Base-by-base conservation (phyloP, 352 stramenopile species). In the Peronospora belbahrii region DNA sequence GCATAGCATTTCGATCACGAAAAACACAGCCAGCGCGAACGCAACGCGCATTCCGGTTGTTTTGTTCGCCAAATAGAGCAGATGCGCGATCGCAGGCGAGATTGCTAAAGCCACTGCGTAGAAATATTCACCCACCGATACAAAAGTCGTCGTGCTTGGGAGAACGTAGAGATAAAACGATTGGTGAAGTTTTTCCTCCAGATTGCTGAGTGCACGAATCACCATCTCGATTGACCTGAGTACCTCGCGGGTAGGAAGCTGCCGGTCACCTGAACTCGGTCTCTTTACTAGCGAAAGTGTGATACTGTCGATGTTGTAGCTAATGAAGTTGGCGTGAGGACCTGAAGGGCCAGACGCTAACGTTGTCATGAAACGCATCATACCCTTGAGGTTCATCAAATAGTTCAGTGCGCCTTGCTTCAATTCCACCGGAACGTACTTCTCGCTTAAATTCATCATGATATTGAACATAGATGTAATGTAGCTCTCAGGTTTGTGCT, bases 141-240 rank as follows among this genome's bases (percentile, higher is more conserved):
- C 75, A 48, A 95, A 95, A 2, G 80, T 71, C 7, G 50, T 57
- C 14, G 75, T 68, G 40, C 62, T 87, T 4, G 78, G 78, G 2
- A 95, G 63, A 22, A 94, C 63, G 38, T 95, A 95, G 6, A 94
- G 56, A 59, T 87, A 94, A 40, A 90, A 95, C 27, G 82, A 94
- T 53, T 92, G 82, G 42, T 95, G 82, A 6, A 95, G 58, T 40
- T 94, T 93, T 50, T 94, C 82, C 49, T 94, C 83, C 31, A 91
- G 25, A 44, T 95, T 95, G 65, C 83, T 95, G 17, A 95, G 47
- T 5, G 77, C 74, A 7, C 83, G 82, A 18, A 94, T 47, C 7
- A 86, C 47, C 36, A 85, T 66, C 45, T 89, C 81, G 14, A 85
- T 47, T 2, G 74, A 63, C 5, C 74, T 72, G 7, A 90, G 48